Evolutionary conservation across 805 yeast genomes (phyloP), one percentile per base, ranked within the genome.

Genomic region (Candida incommunis): DNA sequence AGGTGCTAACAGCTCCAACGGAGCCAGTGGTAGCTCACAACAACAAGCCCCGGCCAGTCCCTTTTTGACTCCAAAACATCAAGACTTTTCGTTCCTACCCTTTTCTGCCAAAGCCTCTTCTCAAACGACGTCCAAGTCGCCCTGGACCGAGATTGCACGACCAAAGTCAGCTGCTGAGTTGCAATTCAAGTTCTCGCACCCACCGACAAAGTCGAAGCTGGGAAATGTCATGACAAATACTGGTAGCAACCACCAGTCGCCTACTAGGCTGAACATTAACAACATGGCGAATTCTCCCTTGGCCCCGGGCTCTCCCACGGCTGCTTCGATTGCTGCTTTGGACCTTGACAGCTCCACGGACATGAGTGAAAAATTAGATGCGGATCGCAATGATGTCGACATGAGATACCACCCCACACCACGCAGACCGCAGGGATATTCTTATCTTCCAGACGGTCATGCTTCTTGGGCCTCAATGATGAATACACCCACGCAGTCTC

Each of bases 111-210:
- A 31, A 18, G 37, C 37, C 4, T 9, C 37, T 7, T 5, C 37
- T 18, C 18, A 11, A 7, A 18, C 37, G 9, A 7, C 27, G 27
- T 25, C 27, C 27, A 31, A 31, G 22, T 24, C 42, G 27, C 24
- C 26, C 40, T 42, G 40, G 35, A 26, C 21, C 18, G 26, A 42
- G 22, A 22, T 42, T 25, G 25, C 21, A 21, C 23, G 26, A 5
- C 37, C 29, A 44, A 18, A 44, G 42, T 21, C 46, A 9, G 43
- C 41, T 41, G 29, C 27, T 22, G 24, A 23, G 41, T 11, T 43
- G 18, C 37, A 31, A 18, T 31, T 31, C 37, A 31, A 31, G 37
- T 31, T 31, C 37, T 11, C 13, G 7, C 37, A 31, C 37, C 37
- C 18, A 7, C 37, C 37, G 18, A n/a, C n/a, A n/a, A 31, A 31